A percentile compares a stretch with the other conserved stretches of the same genome.
These are phyloP conservation scores for Centrapalus pauciflorus DNA, from an alignment of 129 eudicot genomes.

Conservation along the genomic window DNA sequence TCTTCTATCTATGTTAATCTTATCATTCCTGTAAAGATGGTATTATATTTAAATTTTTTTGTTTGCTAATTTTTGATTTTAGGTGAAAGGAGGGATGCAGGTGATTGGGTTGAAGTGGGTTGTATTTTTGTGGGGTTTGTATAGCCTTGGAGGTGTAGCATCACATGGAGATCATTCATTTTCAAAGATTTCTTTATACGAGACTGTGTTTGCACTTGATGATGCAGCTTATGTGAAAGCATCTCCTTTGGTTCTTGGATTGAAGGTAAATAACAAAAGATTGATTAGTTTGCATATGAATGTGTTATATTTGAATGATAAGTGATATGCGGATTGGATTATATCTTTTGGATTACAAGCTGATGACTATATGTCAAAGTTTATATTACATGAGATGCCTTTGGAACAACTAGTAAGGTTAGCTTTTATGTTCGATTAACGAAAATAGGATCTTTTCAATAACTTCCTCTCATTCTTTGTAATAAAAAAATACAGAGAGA, in stretches of 20 bases:
- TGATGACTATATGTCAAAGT: not conserved
- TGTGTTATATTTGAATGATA: no score
- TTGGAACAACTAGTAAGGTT: no score
- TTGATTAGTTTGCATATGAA: no score
- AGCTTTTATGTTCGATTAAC: no score
- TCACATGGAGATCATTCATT: constrained; percentile 74
- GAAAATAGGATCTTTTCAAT: no score
- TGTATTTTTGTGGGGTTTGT: constrained; percentile 41
- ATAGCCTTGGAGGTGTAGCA: constrained; percentile 36
- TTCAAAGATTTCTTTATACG: constrained; percentile 54
- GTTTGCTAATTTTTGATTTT: constrained; percentile 1
- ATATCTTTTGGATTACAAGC: not conserved
- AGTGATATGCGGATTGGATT: no score
- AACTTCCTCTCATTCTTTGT: no score
- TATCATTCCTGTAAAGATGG: not conserved
- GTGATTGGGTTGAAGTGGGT: constrained; percentile 26
- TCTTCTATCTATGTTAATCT: not conserved
- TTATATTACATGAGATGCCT: no score
- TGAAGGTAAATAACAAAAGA: constrained; percentile 32
- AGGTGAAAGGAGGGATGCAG: constrained; percentile 31
- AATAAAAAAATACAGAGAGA: no score
- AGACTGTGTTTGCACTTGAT: constrained; percentile 55
- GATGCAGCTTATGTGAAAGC: constrained; percentile 58
- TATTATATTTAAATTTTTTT: not conserved
- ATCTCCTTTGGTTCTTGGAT: constrained; percentile 74